Conservation (phyloP, 2,329 filamentous ascomycete genomes). For the Claviceps sp. region DNA sequence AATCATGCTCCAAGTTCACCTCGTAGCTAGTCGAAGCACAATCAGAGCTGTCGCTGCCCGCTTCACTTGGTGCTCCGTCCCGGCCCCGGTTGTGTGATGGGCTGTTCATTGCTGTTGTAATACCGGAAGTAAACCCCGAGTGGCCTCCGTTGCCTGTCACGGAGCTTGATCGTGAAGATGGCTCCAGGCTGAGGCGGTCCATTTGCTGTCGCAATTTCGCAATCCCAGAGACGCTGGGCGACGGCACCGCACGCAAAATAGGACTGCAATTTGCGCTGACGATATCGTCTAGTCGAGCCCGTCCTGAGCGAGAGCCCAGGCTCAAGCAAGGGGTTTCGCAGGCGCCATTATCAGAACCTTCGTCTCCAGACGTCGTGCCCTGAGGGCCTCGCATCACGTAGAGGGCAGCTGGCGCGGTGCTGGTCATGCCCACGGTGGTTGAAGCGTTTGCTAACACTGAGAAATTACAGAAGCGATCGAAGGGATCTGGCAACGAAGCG, state of each 20-base stretch:
- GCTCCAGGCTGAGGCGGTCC: constrained; percentile 59
- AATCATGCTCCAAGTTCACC: constrained; percentile 72
- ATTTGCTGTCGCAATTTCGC: constrained; percentile 71
- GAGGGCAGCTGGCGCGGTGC: constrained; percentile 33
- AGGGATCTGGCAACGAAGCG: constrained; percentile 1
- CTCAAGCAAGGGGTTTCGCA: constrained; percentile 21
- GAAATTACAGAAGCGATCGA: not conserved
- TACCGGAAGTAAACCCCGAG: constrained; percentile 15
- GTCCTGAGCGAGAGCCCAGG: constrained; percentile 25
- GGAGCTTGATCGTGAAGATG: constrained; percentile 39
- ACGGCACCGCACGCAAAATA: constrained; percentile 35
- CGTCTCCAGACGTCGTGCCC: constrained; percentile 42
- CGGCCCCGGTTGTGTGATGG: constrained; percentile 43
- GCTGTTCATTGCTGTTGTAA: constrained; percentile 43
- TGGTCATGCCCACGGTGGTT: constrained; percentile 27
- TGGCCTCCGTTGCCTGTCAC: constrained; percentile 39
- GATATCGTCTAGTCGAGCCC: constrained; percentile 37
- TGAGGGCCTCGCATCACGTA: constrained; percentile 45
- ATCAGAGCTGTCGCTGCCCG: constrained; percentile 50
- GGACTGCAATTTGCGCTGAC: constrained; percentile 53
- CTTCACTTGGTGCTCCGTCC: constrained; percentile 39
- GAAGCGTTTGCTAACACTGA: not conserved
- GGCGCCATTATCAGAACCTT: constrained; percentile 38
- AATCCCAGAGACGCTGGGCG: constrained; percentile 56
- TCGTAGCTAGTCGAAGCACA: constrained; percentile 64